Base-by-base conservation (phyloP, 495 filamentous ascomycete genomes). In the Penicillium riverlandense region DNA sequence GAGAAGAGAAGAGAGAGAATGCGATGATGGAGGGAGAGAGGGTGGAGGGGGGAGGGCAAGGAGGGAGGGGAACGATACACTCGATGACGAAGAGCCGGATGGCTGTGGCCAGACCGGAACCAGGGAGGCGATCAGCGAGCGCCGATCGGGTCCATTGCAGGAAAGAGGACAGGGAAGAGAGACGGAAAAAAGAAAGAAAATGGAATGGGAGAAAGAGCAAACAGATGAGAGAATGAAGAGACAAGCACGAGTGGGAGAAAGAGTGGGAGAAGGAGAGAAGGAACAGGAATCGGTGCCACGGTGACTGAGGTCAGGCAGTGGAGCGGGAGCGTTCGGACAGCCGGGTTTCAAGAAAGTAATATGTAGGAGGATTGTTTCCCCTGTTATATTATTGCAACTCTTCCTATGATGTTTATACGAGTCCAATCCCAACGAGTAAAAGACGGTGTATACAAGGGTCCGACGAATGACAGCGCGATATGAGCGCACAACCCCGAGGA, bases 401-500 rank as follows among this genome's bases (percentile, higher is more conserved):
- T 22, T 4, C 0, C 29, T 36, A 8, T 14, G 27, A 29, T 38
- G 44, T 22, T 22, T 22, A 22, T 22, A 22, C 22, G 22, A 22
- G 22, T 22, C 22, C 22, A 22, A 22, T 22, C 22, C 22, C 22
- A 22, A 22, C 22, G 22, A 22, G 22, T 40, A 41, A 58, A 49
- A 52, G 48, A 58, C 48, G 54, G 52, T 58, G 54, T 48, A 37
- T 35, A 37, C 29, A 29, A 29, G 44, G 49, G 48, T 54, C 43
- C 40, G 55, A 49, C 66, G 62, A 69, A 69, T 69, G 54, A 60
- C 53, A 55, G 49, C n/a, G 31, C 55, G 35, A 38, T 79, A 11
- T 75, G 76, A 14, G 79, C 84, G 49, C 72, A 90, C 40, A 71
- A 15, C 41, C 27, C 40, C 36, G 30, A n/a, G 42, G 45, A 43